Evolutionary conservation across 306 rosid species (phyloP).

Genomic region (Prosopis cineraria): DNA sequence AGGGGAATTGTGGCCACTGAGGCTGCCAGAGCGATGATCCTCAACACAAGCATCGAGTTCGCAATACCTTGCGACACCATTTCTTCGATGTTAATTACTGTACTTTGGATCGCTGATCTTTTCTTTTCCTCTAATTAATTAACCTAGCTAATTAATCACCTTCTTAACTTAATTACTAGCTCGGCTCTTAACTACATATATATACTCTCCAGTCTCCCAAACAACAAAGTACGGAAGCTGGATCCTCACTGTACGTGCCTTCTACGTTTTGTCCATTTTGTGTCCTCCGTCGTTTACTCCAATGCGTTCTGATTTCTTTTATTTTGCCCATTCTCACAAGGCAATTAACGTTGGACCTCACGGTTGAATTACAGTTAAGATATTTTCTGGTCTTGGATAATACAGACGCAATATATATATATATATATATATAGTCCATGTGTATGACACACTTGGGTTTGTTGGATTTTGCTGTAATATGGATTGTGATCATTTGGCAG

Average conservation of each 20-base stretch:
- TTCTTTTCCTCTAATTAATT: neutral
- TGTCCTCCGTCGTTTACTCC: slow-evolving; percentile 38
- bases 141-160: neutral
- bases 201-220: too few relatives aligned
- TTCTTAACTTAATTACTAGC: neutral
- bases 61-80: slow-evolving; percentile 44
- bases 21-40: slow-evolving; percentile 52
- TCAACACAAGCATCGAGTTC: slow-evolving; percentile 43
- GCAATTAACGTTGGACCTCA: neutral
- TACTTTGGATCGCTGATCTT: neutral
- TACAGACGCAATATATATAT: too few relatives aligned
- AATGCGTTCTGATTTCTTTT: slow-evolving; percentile 33
- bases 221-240: too few relatives aligned
- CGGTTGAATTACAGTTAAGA: neutral
- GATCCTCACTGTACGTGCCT: too few relatives aligned
- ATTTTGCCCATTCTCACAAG: neutral
- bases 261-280: neutral
- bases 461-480: neutral
- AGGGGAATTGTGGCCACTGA: slow-evolving; percentile 36
- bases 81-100: neutral
- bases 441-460: neutral
- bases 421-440: too few relatives aligned
- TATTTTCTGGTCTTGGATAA: neutral
- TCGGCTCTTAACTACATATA: neutral
- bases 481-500: neutral